These are phyloP conservation scores for Trichosporon sp. DNA, from an alignment of 1,284 basidiomycete genomes.

Conservation along the genomic window DNA sequence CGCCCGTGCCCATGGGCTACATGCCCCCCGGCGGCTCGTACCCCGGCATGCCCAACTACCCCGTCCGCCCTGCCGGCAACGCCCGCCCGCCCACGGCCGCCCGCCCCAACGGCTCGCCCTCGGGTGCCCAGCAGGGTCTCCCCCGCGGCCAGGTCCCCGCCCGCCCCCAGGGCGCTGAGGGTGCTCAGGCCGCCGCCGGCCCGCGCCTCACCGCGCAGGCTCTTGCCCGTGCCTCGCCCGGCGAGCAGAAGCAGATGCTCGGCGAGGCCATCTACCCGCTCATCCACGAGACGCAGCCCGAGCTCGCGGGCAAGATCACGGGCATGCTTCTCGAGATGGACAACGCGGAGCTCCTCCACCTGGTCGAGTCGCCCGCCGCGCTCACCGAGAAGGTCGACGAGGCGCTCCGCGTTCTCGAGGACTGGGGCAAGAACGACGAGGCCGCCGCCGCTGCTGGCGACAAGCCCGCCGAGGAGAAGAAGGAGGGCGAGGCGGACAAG, in stretches of 20 bases:
- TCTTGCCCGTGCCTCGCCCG: slow-evolving; percentile 67
- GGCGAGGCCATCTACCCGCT: slow-evolving; percentile 89
- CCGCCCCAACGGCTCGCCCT: slow-evolving; percentile 48
- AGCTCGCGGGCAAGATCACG: slow-evolving; percentile 93
- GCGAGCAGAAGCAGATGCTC: slow-evolving; percentile 95
- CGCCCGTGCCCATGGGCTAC: slow-evolving; percentile 38
- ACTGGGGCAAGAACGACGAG: slow-evolving; percentile 43
- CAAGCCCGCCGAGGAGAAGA: slow-evolving; percentile 17
- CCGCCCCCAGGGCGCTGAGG: slow-evolving; percentile 51
- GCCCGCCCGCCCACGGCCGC: slow-evolving; percentile 48
- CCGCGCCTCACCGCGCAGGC: slow-evolving; percentile 51
- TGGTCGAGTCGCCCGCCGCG: slow-evolving; percentile 72
- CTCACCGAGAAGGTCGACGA: slow-evolving; percentile 83
- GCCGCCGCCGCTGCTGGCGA: too few species aligned
- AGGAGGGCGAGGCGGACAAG: slow-evolving; percentile 19
- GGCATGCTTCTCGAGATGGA: slow-evolving; percentile 98
- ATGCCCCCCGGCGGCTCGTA: slow-evolving; percentile 57
- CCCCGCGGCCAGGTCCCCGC: slow-evolving; percentile 41
- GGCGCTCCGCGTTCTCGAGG: slow-evolving; percentile 54
- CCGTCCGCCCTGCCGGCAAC: slow-evolving; percentile 32
- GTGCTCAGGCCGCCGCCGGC: slow-evolving; percentile 43
- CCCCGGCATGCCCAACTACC: slow-evolving; percentile 42
- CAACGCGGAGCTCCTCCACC: slow-evolving; percentile 78
- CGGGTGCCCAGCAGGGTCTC: slow-evolving; percentile 47
- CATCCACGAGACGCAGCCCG: slow-evolving; percentile 69